phyloP scores from a whole-genome alignment of 805 yeast species.

The Lipomyces sp. region DNA sequence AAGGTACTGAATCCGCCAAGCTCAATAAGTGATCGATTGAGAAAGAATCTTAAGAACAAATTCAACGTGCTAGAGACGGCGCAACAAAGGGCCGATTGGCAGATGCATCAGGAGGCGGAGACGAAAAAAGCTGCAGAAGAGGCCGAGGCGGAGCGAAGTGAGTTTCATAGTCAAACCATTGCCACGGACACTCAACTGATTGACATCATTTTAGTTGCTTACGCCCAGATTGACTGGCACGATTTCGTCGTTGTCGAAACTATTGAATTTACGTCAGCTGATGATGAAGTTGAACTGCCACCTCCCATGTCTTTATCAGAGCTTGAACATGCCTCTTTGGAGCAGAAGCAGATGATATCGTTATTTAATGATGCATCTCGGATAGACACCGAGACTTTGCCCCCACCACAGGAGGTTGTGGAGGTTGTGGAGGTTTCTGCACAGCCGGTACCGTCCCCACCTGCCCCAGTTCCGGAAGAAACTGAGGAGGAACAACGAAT shows the following conservation, averaged over 20 bases:
- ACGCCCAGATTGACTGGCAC: constrained; percentile 85
- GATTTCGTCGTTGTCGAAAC: constrained; percentile 75
- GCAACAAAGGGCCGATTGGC: constrained; percentile 61
- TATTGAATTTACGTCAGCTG: constrained; percentile 66
- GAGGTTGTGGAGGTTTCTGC: constrained; percentile 34
- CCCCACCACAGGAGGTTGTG: constrained; percentile 43
- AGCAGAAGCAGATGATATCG: constrained; percentile 51
- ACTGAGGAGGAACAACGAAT: constrained; percentile 28
- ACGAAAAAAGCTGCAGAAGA: constrained; percentile 46
- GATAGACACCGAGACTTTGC: constrained; percentile 50
- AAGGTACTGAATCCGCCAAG: constrained; percentile 44
- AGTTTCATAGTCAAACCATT: constrained; percentile 4
- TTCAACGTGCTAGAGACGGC: constrained; percentile 54
- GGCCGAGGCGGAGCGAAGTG: constrained; percentile 46
- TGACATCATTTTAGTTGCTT: constrained; percentile 50
- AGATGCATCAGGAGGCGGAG: constrained; percentile 47
- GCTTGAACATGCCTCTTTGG: constrained; percentile 64
- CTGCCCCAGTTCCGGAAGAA: constrained; percentile 5
- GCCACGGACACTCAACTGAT: neutral
- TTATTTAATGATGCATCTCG: constrained; percentile 24
- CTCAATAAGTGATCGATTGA: constrained; percentile 38
- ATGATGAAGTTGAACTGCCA: constrained; percentile 59
- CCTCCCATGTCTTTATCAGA: constrained; percentile 60
- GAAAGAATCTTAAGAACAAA: constrained; percentile 44
- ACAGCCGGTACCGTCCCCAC: neutral